Base-by-base conservation (phyloP, 2,329 filamentous ascomycete species). In the Emergomyces africanus region DNA sequence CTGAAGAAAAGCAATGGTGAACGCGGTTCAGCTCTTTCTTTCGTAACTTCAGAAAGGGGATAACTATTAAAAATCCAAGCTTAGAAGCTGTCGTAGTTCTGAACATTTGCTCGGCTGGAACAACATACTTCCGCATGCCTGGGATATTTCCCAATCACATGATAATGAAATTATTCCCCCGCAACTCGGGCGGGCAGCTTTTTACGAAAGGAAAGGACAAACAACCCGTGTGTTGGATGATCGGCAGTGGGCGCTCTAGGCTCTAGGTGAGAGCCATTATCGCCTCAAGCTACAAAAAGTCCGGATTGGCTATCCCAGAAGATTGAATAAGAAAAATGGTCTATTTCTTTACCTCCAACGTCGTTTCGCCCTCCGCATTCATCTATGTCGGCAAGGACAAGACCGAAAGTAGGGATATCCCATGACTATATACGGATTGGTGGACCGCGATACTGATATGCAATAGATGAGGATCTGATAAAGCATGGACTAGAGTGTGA, bases 361-460 rank as follows among this genome's bases (percentile, higher is more conserved):
- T 85, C 48, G 89, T 95, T 44, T 81, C 85, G 14, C 92, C 94
- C 1, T 72, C 90, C 37, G 92, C 90, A 48, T 91, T 87, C 71
- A 85, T 99, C 69, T 99, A 99, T 72, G 90, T 96, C 61, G 94
- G 94, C 74, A 99, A 97, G 75, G 94, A 99, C 79, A 99, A 99
- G 77, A 91, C 94, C 67, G 94, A 99, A 79, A 99, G 94, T 96
- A 80, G 70, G 86, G 37, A 54, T 46, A 49, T 18, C 33, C 41
- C 41, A 42, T 39, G 53, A n/a, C 28, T 51, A 48, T 41, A 57
- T 60, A 42, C 20, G 41, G 28, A 42, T 57, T 63, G 50, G 18
- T 53, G 54, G 61, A 54, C 44, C 28, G 14, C 56, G 49, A 57
- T 54, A 41, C 44, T 28, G 28, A 41, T 35, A 48, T 33, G 42